These are phyloP conservation scores for Ramularia endophylla DNA, from an alignment of 2,329 filamentous ascomycete genomes.

Conservation along the genomic window DNA sequence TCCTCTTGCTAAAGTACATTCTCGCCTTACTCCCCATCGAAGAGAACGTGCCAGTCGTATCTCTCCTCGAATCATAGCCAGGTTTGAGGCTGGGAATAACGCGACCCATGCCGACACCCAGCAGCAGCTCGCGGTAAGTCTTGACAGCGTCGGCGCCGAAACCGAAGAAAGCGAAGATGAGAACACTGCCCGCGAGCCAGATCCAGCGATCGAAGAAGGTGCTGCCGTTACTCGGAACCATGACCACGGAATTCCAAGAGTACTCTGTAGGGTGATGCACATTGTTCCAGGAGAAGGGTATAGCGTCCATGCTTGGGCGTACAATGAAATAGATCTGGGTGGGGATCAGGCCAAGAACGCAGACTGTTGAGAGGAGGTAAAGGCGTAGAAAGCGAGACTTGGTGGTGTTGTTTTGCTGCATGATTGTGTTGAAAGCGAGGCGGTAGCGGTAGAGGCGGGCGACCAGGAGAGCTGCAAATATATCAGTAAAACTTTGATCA, in stretches of 20 bases:
- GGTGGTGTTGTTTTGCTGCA: constrained; percentile 49
- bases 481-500: no score
- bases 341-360: constrained; percentile 49
- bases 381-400: constrained; percentile 58
- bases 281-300: constrained; percentile 42
- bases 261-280: constrained; percentile 42
- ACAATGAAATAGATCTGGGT: constrained; percentile 48
- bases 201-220: constrained; percentile 54
- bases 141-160: constrained; percentile 54
- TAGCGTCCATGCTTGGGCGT: constrained; percentile 32
- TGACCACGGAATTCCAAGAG: constrained; percentile 45
- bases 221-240: constrained; percentile 39
- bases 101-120: constrained; percentile 36
- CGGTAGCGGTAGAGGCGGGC: constrained; percentile 57
- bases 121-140: constrained; percentile 46
- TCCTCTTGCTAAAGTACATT: constrained; percentile 17
- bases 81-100: constrained; percentile 19
- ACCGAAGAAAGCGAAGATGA: constrained; percentile 60
- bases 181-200: constrained; percentile 47
- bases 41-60: constrained; percentile 13
- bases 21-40: constrained; percentile 25
- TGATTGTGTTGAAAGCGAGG: constrained; percentile 50
- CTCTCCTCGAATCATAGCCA: constrained; percentile 1
- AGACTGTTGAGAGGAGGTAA: constrained; percentile 50
- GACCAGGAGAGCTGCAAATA: constrained; percentile 49